Conservation (phyloP, 768 basidiomycete species). For the Boletus edulis region DNA sequence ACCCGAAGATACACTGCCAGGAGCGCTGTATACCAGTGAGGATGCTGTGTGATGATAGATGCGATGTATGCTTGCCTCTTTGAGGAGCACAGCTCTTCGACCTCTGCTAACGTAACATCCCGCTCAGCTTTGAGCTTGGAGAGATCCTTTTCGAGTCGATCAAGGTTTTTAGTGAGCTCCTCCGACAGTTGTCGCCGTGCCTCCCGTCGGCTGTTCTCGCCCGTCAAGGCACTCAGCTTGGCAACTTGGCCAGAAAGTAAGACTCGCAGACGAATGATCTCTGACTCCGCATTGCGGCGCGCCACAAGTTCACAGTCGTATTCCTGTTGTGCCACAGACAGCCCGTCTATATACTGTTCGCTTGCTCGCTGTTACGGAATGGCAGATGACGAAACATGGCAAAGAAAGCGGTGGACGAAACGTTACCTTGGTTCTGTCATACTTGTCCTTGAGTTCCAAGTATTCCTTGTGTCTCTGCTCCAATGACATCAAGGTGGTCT, state of each 20-base stretch:
- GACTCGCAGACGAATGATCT: slow-evolving; percentile 81
- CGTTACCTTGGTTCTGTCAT: slow-evolving; percentile 86
- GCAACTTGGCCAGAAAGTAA: slow-evolving; percentile 89
- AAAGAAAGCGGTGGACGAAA: not conserved
- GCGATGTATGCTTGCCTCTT: slow-evolving; percentile 53
- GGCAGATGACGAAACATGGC: not conserved
- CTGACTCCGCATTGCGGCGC: slow-evolving; percentile 88
- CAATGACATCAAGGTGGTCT: slow-evolving; percentile 63
- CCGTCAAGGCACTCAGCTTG: slow-evolving; percentile 78
- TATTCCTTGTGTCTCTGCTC: slow-evolving; percentile 63
- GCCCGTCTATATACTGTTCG: slow-evolving; percentile 87
- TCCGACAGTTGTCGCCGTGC: slow-evolving; percentile 74
- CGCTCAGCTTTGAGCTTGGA: slow-evolving; percentile 86
- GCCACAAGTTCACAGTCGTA: slow-evolving; percentile 90
- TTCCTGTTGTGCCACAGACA: slow-evolving; percentile 90
- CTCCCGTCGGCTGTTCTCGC: slow-evolving; percentile 75
- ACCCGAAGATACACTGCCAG: slow-evolving; percentile 23
- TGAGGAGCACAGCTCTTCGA: slow-evolving; percentile 80
- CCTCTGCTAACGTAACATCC: slow-evolving; percentile 89
- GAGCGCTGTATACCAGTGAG: slow-evolving; percentile 23
- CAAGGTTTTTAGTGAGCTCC: slow-evolving; percentile 73
- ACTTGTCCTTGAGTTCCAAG: slow-evolving; percentile 63
- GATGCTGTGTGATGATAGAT: slow-evolving; percentile 17
- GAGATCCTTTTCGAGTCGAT: slow-evolving; percentile 79
- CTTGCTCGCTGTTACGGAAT: slow-evolving; percentile 67